A percentile compares a stretch with the other conserved stretches of the same genome.
Conservation (phyloP, 2,329 filamentous ascomycete genomes). For the Juglanconis sp. region DNA sequence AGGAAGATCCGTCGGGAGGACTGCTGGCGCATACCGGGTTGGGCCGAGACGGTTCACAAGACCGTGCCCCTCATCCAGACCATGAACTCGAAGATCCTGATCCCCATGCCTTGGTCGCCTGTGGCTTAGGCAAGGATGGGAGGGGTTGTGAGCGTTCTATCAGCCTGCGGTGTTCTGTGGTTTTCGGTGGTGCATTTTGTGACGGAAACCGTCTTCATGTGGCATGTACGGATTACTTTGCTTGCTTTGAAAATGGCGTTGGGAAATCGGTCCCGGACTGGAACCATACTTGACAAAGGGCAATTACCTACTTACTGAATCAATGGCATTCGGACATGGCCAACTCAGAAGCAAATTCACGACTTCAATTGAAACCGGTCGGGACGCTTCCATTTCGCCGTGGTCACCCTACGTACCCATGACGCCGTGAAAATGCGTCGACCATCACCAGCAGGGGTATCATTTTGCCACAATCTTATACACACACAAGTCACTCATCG, state of each 20-base stretch:
- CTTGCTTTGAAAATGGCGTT: not conserved
- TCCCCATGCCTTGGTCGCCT: conserved; percentile 95
- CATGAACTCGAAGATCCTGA: conserved; percentile 91
- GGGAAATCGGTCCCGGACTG: not conserved
- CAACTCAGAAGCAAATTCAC: not conserved
- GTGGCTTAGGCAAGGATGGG: conserved; percentile 58
- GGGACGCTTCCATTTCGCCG: not conserved
- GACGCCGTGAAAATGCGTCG: not conserved
- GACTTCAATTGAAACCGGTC: not conserved
- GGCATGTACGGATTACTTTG: not conserved
- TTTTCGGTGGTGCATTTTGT: not conserved
- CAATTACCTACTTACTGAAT: not conserved
- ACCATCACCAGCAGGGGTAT: conserved; percentile 13
- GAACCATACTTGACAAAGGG: not conserved
- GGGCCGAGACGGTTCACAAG: conserved; percentile 97
- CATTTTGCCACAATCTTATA: not conserved
- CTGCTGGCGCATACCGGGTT: conserved; percentile 93
- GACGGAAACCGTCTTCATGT: not conserved
- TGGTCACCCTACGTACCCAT: not conserved
- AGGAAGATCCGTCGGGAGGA: conserved; percentile 85
- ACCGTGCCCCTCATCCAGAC: conserved; percentile 94
- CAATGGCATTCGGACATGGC: not conserved
- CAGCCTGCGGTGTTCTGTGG: not conserved
- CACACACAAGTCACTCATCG: conserved; percentile 28
- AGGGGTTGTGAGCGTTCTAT: too few species aligned